Conservation (phyloP, 2,329 filamentous ascomycete species). For the Penicillium sp. region DNA sequence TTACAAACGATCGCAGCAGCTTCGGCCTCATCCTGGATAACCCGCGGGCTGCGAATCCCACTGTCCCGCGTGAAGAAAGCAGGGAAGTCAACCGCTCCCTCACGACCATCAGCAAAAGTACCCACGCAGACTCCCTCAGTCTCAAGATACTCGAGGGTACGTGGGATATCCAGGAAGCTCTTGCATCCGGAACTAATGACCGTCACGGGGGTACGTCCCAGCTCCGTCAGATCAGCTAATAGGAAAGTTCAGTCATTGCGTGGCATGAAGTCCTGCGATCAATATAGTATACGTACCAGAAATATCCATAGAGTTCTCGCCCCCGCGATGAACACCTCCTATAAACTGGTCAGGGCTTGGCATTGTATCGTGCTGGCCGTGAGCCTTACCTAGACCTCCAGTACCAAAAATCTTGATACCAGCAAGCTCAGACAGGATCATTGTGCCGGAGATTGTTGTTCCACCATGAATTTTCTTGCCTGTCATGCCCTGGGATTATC, state of each 20-base stretch:
- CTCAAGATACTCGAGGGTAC: constrained; percentile 80
- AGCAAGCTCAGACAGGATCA: constrained; percentile 81
- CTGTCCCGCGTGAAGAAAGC: constrained; percentile 92
- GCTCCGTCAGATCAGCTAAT: constrained; percentile 82
- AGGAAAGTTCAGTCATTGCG: constrained; percentile 4
- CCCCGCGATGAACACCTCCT: constrained; percentile 87
- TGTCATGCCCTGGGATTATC: constrained; percentile 55
- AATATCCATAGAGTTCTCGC: constrained; percentile 83
- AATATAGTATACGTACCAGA: constrained; percentile 52
- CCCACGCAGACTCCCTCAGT: constrained; percentile 74
- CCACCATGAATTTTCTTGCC: constrained; percentile 77
- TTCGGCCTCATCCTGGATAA: constrained; percentile 73
- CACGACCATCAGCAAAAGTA: constrained; percentile 83
- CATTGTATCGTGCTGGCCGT: no score
- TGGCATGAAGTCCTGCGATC: not conserved
- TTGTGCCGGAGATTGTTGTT: constrained; percentile 91
- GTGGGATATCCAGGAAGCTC: constrained; percentile 88
- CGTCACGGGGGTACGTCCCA: constrained; percentile 84
- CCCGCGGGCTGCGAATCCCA: constrained; percentile 73
- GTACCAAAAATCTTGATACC: constrained; percentile 94
- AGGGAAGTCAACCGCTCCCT: constrained; percentile 76
- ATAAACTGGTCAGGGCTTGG: constrained; percentile 15
- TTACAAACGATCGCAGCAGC: constrained; percentile 83
- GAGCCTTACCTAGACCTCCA: constrained; percentile 68
- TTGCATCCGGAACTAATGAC: constrained; percentile 92